phyloP scores from a whole-genome alignment of 345 rosid species.

The Citrus trifoliata region DNA sequence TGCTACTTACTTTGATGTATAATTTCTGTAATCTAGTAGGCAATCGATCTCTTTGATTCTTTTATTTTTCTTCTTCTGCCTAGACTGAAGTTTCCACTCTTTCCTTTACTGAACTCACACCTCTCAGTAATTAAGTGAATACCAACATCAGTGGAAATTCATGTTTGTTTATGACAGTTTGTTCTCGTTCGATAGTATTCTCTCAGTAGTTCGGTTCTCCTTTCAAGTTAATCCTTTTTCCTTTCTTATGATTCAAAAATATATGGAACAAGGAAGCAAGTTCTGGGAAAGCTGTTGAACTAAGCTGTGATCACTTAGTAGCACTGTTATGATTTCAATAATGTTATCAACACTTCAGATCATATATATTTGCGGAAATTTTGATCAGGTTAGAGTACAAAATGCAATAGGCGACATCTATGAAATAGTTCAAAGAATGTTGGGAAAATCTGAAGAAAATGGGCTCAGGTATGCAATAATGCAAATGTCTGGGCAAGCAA shows the following conservation, averaged over 20 bases:
- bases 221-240: neutral
- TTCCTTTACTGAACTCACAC: neutral
- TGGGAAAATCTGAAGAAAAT: neutral
- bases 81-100: neutral
- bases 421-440: neutral
- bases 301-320: neutral
- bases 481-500: neutral
- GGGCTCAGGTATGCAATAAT: too few species aligned
- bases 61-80: neutral
- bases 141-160: neutral
- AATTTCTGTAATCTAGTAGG: neutral
- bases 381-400: neutral
- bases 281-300: neutral
- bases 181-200: neutral
- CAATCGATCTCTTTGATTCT: neutral
- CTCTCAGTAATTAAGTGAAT: neutral
- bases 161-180: neutral
- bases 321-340: neutral
- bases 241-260: neutral
- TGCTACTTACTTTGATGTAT: neutral
- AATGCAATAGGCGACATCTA: too few species aligned
- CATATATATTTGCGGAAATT: neutral
- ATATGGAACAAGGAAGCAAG: neutral
- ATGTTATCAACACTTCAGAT: neutral
- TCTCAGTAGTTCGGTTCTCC: neutral